A percentile compares a stretch with the other conserved stretches of the same genome.
Evolutionary conservation across 257 asterid species (phyloP).

Genomic region (Nicotiana tomentosiformis): DNA sequence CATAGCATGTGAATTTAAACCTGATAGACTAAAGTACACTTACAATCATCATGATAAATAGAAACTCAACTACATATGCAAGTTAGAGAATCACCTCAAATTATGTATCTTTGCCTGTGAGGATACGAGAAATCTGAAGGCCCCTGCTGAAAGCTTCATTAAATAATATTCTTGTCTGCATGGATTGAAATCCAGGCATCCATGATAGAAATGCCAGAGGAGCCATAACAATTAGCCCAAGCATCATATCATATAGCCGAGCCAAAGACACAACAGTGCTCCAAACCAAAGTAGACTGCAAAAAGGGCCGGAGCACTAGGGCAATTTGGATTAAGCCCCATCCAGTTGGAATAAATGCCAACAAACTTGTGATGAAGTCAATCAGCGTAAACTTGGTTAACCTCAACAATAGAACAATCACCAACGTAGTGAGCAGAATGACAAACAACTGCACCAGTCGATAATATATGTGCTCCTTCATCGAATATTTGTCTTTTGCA

Average conservation of each 20-base stretch:
- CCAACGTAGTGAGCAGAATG: slow-evolving; percentile 39
- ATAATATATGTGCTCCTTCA: slow-evolving; percentile 63
- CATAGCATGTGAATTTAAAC: background rate
- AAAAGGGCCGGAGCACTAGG: slow-evolving; percentile 79
- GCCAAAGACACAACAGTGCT: slow-evolving; percentile 84
- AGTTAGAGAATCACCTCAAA: slow-evolving; percentile 28
- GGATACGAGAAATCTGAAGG: slow-evolving; percentile 84
- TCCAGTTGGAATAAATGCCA: slow-evolving; percentile 94
- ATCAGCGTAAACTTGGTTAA: slow-evolving; percentile 32
- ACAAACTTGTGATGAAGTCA: slow-evolving; percentile 64
- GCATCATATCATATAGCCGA: slow-evolving; percentile 76
- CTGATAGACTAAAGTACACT: background rate
- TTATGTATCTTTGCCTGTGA: slow-evolving; percentile 70
- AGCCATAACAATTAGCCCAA: slow-evolving; percentile 80
- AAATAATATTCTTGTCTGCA: slow-evolving; percentile 85
- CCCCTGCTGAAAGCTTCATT: slow-evolving; percentile 95
- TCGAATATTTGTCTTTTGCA: slow-evolving; percentile 73
- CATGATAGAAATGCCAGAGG: slow-evolving; percentile 83
- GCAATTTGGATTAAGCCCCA: slow-evolving; percentile 95
- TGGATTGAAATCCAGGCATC: slow-evolving; percentile 93
- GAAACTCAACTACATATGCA: background rate
- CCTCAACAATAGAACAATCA: slow-evolving; percentile 42
- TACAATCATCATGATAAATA: background rate
- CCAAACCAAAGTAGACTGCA: slow-evolving; percentile 80
- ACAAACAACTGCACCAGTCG: slow-evolving; percentile 79